Evolutionary conservation across 2,329 filamentous ascomycete genomes (phyloP).

Genomic region (Dichotomopilus funicola): DNA sequence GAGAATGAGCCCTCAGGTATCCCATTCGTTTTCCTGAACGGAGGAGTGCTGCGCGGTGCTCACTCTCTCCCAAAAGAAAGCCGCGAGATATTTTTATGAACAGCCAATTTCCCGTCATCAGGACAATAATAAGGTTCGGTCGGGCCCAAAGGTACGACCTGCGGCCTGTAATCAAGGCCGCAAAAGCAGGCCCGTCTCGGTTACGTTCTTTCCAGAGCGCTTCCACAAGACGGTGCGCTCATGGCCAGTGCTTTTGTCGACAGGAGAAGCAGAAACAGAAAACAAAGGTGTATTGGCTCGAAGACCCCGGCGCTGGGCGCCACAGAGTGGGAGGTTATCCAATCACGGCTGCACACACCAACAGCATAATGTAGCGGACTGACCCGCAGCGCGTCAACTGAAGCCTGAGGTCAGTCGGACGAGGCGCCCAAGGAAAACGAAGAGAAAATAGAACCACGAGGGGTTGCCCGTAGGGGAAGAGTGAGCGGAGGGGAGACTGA

Average conservation of each 20-base stretch:
- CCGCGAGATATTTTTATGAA: constrained; percentile 15
- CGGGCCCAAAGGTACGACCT: too few relatives aligned
- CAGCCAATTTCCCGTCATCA: constrained; percentile 8
- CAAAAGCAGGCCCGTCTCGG: neutral
- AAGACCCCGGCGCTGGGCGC: constrained; percentile 6
- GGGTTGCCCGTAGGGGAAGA: too few relatives aligned
- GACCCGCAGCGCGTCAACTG: neutral
- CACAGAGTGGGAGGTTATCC: constrained; percentile 3
- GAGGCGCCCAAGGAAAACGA: neutral
- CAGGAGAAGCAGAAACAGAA: neutral
- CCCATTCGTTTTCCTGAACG: too few relatives aligned
- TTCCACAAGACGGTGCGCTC: constrained; percentile 15
- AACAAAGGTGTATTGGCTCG: constrained; percentile 7
- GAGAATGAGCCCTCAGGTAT: constrained; percentile 2
- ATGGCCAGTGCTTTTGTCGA: constrained; percentile 20
- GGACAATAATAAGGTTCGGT: too few relatives aligned
- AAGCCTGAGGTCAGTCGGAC: neutral
- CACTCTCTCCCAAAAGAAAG: too few relatives aligned
- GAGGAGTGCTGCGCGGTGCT: too few relatives aligned
- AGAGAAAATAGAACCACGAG: too few relatives aligned
- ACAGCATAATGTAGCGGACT: neutral
- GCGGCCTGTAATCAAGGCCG: too few relatives aligned
- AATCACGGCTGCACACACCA: constrained; percentile 1
- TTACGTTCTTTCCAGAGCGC: constrained; percentile 14
- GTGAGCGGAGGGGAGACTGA: too few relatives aligned